Evolutionary conservation across 441 rosid genomes (phyloP).

Genomic region (Pelargonium cotyledonis): DNA sequence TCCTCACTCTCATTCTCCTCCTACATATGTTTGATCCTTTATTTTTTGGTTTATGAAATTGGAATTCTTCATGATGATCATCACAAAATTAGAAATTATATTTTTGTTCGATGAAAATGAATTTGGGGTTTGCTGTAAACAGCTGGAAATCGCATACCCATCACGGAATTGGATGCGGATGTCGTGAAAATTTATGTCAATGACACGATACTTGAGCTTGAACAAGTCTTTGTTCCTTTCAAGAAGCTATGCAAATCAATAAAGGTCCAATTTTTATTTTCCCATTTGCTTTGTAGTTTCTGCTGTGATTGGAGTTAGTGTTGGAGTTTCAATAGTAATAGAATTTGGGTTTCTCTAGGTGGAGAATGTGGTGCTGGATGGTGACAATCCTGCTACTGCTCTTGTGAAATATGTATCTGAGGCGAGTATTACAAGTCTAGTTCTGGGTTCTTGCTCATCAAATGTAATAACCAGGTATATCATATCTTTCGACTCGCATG

Average conservation of each 20-base stretch:
- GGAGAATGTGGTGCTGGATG: slow-evolving; percentile 59
- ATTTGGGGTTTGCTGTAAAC: slow-evolving; percentile 2
- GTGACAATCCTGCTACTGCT: slow-evolving; percentile 59
- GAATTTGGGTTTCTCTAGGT: slow-evolving; percentile 30
- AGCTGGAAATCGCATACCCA: slow-evolving; percentile 56
- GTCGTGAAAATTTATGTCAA: slow-evolving; percentile 56
- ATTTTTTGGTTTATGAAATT: background rate
- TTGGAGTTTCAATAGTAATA: slow-evolving; percentile 1
- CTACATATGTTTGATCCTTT: background rate
- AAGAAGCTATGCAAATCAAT: slow-evolving; percentile 44
- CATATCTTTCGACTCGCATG: background rate
- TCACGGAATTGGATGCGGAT: slow-evolving; percentile 57
- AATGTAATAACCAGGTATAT: slow-evolving; percentile 47
- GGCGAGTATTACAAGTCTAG: slow-evolving; percentile 45
- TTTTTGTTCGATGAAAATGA: background rate
- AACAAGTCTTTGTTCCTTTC: slow-evolving; percentile 49
- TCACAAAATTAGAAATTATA: background rate
- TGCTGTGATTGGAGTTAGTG: background rate
- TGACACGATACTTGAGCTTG: slow-evolving; percentile 47
- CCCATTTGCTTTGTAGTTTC: background rate
- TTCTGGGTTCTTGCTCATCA: slow-evolving; percentile 62
- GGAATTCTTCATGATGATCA: background rate
- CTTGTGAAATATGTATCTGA: slow-evolving; percentile 46
- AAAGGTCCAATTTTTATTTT: slow-evolving; percentile 24
- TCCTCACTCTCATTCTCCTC: background rate